Evolutionary conservation across 208 protist genomes (phyloP), one percentile per base, ranked within the genome.

Genomic region (Crithidia bombi): DNA sequence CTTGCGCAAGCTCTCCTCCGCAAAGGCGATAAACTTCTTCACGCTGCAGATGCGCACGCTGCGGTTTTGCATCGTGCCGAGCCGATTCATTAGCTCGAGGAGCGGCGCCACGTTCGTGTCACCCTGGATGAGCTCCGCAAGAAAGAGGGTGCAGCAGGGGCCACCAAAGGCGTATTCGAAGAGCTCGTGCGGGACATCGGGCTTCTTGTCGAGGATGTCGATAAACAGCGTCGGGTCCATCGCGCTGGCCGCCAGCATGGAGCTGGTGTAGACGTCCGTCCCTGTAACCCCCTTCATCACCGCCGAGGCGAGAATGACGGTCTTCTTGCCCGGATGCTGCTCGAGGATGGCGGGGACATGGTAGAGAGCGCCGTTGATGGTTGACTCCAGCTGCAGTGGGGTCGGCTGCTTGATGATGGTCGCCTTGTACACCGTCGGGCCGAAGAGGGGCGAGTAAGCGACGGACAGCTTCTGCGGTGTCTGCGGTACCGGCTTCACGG

Each of bases 151-250:
- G 65, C 78, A 75, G 75, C 86, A 91, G 10, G 86, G 78, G 19
- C 82, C 82, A 2, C 86, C 82, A 11, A 91, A 69, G n/a, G 86
- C 82, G 59, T 85, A 87, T 49, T 87, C 78, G 25, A 91, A 81
- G 11, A 91, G 78, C 47, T 81, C 80, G 51, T 82, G 67, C 32
- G 83, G 80, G 11, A 70, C 69, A 52, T 72, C 74, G 12, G 59
- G 50, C 59, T 83, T 80, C 61, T 79, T 79, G 54, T 83, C 81
- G 15, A 88, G 41, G n/a, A 87, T 80, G 47, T 79, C 71, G 6
- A 44, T 54, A 32, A 86, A 83, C 12, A 86, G 51, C 14, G 72
- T 49, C 11, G 81, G 74, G 47, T 89, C 65, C 44, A 54, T 70
- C 5, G 75, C 69, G 62, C 73, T 63, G 23, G 81, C 74, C 0